A percentile compares a stretch with the other conserved stretches of the same genome.
These are phyloP conservation scores for Trichosporon sp. DNA, from an alignment of 1,284 basidiomycete genomes.

Conservation along the genomic window DNA sequence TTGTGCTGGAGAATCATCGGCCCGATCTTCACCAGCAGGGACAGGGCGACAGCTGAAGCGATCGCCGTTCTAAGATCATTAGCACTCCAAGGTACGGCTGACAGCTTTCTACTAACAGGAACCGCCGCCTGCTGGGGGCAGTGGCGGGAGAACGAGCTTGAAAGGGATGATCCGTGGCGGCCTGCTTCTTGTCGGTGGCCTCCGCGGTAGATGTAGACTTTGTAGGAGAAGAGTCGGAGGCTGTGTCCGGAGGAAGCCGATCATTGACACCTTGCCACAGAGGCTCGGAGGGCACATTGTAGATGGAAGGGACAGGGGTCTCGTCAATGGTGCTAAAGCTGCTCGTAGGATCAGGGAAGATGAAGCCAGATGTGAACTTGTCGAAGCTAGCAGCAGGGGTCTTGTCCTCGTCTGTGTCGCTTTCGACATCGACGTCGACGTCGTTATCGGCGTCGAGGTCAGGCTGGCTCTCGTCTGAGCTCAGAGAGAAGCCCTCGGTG, in stretches of 20 bases:
- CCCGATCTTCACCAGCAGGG: background rate
- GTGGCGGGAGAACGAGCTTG: background rate
- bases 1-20: background rate
- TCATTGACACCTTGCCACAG: background rate
- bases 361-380: constrained; percentile 15
- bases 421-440: constrained; percentile 1
- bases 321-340: background rate
- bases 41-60: background rate
- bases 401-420: background rate
- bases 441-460: background rate
- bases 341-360: constrained; percentile 20
- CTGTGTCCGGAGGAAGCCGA: background rate
- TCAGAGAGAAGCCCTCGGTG: constrained; percentile 5
- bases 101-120: background rate
- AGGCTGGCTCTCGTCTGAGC: constrained; percentile 1
- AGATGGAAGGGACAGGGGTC: constrained; percentile 7
- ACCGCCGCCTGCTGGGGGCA: background rate
- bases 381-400: background rate
- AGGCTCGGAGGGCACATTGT: background rate
- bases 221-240: background rate
- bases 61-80: background rate
- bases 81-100: background rate
- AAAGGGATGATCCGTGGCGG: background rate
- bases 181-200: background rate
- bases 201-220: background rate